These are phyloP conservation scores for Acacia concinna DNA, from an alignment of 331 rosid genomes.

Conservation along the genomic window DNA sequence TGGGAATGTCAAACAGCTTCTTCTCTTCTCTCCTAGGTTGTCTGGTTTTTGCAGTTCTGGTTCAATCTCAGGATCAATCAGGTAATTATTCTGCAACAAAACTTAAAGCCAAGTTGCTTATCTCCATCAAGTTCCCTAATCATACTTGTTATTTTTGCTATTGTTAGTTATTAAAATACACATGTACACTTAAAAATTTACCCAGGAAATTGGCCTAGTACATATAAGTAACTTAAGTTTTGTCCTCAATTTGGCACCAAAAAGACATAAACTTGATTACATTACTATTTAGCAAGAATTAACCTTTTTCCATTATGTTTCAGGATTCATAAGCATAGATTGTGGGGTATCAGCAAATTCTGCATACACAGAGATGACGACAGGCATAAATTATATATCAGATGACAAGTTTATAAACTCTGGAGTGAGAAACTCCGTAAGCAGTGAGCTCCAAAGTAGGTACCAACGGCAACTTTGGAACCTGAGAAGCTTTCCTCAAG, in stretches of 20 bases:
- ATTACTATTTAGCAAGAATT: not conserved
- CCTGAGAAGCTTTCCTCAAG: conserved; percentile 54
- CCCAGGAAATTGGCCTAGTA: too few relatives aligned
- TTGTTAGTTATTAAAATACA: too few relatives aligned
- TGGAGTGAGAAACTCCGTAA: conserved; percentile 34
- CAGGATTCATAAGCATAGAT: conserved; percentile 52
- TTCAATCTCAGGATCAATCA: conserved; percentile 45
- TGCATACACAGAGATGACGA: not conserved
- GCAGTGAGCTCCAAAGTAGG: not conserved
- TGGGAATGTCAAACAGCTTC: conserved; percentile 8
- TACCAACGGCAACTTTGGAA: not conserved
- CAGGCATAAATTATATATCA: conserved; percentile 36
- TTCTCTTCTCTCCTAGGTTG: not conserved
- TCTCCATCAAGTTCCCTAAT: too few relatives aligned
- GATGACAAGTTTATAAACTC: conserved; percentile 38
- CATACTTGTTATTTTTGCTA: too few relatives aligned
- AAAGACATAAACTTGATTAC: not conserved
- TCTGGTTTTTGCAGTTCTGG: conserved; percentile 5
- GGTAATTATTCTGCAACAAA: conserved; percentile 20
- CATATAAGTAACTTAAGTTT: too few relatives aligned
- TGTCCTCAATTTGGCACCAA: not conserved
- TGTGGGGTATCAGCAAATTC: conserved; percentile 34
- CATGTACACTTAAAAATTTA: too few relatives aligned
- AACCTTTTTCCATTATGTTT: not conserved
- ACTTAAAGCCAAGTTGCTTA: too few relatives aligned